A percentile compares a stretch with the other conserved stretches of the same genome.
Evolutionary conservation across 2,329 filamentous ascomycete species (phyloP).

Genomic region (Colletotrichum kahawae): DNA sequence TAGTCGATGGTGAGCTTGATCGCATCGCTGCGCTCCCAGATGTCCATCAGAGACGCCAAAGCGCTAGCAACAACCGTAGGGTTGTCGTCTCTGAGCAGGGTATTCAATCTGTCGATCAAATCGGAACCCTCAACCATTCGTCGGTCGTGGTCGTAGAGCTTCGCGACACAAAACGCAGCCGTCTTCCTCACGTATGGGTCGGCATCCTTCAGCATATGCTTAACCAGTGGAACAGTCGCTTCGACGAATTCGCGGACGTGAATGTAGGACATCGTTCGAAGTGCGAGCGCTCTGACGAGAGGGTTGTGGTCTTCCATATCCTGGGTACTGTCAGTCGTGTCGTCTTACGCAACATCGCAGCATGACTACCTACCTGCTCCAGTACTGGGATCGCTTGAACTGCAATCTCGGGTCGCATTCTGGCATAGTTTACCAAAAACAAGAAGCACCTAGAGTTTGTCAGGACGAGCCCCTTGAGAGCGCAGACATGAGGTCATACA

Average conservation of each 20-base stretch:
- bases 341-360: not conserved
- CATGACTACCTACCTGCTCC: conserved; percentile 65
- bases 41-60: conserved; percentile 89
- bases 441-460: conserved; percentile 80
- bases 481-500: conserved; percentile 59
- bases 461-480: not conserved
- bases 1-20: conserved; percentile 99
- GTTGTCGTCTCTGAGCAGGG: conserved; percentile 91
- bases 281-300: conserved; percentile 85
- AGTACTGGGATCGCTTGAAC: conserved; percentile 90
- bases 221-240: conserved; percentile 83
- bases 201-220: conserved; percentile 79
- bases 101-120: conserved; percentile 89
- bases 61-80: conserved; percentile 97
- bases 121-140: conserved; percentile 89
- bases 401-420: conserved; percentile 92
- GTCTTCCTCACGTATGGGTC: conserved; percentile 99
- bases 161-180: conserved; percentile 93
- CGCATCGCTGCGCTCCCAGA: conserved; percentile 96
- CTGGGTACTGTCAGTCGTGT: conserved; percentile 46
- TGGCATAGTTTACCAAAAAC: conserved; percentile 95
- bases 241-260: conserved; percentile 96
- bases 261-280: conserved; percentile 96
- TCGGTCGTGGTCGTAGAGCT: conserved; percentile 96
- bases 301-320: conserved; percentile 96